Percentiles rank a stretch among this genome's conserved stretches.
phyloP scores from a whole-genome alignment of 306 rosid species.

The Dryas alaskensis region DNA sequence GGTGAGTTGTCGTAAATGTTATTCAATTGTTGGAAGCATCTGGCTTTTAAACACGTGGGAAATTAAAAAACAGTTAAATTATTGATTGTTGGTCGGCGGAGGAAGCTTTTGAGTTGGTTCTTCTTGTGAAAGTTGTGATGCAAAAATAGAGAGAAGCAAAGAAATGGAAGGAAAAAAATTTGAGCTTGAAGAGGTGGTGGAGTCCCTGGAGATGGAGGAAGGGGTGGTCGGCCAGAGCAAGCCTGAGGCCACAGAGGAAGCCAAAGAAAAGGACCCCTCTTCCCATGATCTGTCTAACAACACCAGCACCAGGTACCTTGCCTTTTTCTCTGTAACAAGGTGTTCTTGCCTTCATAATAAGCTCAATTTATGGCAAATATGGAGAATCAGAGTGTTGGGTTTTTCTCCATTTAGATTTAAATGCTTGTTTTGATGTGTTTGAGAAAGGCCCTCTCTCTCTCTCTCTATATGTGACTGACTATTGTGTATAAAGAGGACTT shows the following conservation, averaged over 20 bases:
- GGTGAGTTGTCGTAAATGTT: not conserved
- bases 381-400: not conserved
- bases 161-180: not conserved
- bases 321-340: not conserved
- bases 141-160: not conserved
- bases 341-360: not conserved
- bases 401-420: not conserved
- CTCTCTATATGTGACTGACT: not conserved
- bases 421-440: not conserved
- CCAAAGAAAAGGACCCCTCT: constrained; percentile 4
- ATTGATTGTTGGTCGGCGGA: constrained; percentile 10
- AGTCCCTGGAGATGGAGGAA: not conserved
- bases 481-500: not conserved
- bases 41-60: constrained; percentile 16
- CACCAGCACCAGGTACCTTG: not conserved
- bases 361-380: not conserved
- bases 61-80: constrained; percentile 4
- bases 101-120: not conserved
- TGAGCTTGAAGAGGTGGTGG: not conserved
- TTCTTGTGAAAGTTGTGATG: constrained; percentile 7
- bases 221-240: not conserved
- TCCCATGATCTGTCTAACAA: constrained; percentile 16
- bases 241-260: not conserved
- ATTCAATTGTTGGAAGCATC: not conserved
- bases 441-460: not conserved